Evolutionary conservation across 257 asterid species (phyloP).

Genomic region (Penstemon eatonii): DNA sequence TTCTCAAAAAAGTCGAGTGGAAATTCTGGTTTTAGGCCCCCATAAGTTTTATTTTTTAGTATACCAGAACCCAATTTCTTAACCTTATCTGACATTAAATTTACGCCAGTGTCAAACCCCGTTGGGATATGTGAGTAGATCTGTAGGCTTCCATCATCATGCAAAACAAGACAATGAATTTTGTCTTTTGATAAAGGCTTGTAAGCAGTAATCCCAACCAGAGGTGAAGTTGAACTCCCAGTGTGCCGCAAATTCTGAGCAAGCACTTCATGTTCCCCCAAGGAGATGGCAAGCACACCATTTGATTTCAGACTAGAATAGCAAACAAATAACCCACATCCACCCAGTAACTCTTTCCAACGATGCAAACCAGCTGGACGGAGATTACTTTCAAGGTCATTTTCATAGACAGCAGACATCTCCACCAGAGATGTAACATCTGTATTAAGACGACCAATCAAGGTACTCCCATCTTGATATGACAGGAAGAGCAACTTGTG

Average conservation of each 20-base stretch:
- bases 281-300: constrained; percentile 68
- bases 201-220: constrained; percentile 94
- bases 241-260: constrained; percentile 83
- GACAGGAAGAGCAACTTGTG: constrained; percentile 87
- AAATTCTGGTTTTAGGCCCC: constrained; percentile 90
- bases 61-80: constrained; percentile 90
- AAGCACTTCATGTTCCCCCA: constrained; percentile 73
- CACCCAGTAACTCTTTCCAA: constrained; percentile 81
- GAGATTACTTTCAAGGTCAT: constrained; percentile 70
- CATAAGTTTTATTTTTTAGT: constrained; percentile 82
- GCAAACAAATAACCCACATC: constrained; percentile 80
- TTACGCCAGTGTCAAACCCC: constrained; percentile 63
- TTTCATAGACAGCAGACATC: constrained; percentile 68
- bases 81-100: constrained; percentile 75
- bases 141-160: constrained; percentile 99
- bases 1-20: constrained; percentile 96
- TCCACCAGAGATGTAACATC: constrained; percentile 77
- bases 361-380: constrained; percentile 94
- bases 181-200: constrained; percentile 97
- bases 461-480: constrained; percentile 86
- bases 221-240: constrained; percentile 80
- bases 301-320: constrained; percentile 82
- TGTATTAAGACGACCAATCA: constrained; percentile 79
- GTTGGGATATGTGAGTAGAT: constrained; percentile 80
- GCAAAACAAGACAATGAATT: constrained; percentile 88